Percentiles rank a stretch among this genome's conserved stretches.
Conservation (phyloP, 768 basidiomycete species). For the Pisolithus tinctorius region DNA sequence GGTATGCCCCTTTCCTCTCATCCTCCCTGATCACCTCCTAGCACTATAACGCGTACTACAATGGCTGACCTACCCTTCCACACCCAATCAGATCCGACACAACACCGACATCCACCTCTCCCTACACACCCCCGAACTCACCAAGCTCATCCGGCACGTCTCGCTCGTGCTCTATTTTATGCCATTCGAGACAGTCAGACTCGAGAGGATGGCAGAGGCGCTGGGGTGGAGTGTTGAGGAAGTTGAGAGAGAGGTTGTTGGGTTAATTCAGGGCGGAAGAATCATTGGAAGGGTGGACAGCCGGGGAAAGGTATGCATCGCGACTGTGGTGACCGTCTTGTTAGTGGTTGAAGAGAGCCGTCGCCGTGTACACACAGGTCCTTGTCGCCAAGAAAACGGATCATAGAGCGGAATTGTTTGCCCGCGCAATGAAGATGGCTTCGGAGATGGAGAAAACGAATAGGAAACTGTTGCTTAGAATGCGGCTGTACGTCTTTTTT, state of each 20-base stretch:
- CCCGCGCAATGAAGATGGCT: conserved; percentile 67
- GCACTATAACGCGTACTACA: too few relatives aligned
- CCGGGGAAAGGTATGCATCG: conserved; percentile 67
- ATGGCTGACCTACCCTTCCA: background rate
- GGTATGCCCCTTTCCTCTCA: conserved; percentile 32
- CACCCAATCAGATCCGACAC: conserved; percentile 58
- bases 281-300: conserved; percentile 85
- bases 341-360: conserved; percentile 1
- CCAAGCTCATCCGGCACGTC: conserved; percentile 63
- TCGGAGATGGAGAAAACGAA: conserved; percentile 66
- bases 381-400: conserved; percentile 75
- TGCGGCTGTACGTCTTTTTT: conserved; percentile 55
- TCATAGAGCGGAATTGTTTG: conserved; percentile 70
- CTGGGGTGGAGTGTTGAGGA: conserved; percentile 77
- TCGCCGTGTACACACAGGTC: conserved; percentile 40
- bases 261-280: conserved; percentile 67
- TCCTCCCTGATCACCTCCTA: background rate
- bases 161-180: conserved; percentile 85
- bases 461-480: conserved; percentile 71
- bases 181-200: conserved; percentile 79
- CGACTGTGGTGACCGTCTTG: background rate
- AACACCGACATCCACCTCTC: conserved; percentile 71
- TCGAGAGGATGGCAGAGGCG: conserved; percentile 78
- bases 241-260: conserved; percentile 67
- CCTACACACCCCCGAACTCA: conserved; percentile 58